A percentile compares a stretch with the other conserved stretches of the same genome.
phyloP scores from a whole-genome alignment of 805 yeast genomes.

The Sugiyamaella floridensis region DNA sequence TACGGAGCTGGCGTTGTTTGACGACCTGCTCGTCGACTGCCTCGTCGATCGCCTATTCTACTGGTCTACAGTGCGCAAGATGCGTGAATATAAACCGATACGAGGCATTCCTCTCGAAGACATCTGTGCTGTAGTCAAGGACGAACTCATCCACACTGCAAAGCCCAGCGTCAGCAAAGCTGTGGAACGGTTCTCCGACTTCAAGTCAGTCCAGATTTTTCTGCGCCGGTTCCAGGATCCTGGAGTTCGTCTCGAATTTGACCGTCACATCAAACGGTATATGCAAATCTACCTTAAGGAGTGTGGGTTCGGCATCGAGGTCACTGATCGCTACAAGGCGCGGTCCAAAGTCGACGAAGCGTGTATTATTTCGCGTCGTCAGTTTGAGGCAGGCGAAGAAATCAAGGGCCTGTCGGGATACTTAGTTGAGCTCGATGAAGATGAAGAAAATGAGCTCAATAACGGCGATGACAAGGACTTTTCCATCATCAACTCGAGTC shows the following conservation, averaged over 20 bases:
- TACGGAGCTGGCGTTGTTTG: constrained; percentile 25
- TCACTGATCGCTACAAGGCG: constrained; percentile 37
- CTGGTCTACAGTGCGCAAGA: constrained; percentile 28
- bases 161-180: constrained; percentile 15
- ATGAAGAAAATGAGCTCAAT: constrained; percentile 30
- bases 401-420: constrained; percentile 35
- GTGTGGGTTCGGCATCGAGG: constrained; percentile 38
- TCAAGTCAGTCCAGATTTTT: constrained; percentile 26
- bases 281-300: constrained; percentile 31
- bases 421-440: constrained; percentile 31
- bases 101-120: constrained; percentile 18
- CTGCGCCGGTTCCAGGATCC: constrained; percentile 22
- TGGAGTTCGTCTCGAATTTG: constrained; percentile 28
- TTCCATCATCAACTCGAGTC: constrained; percentile 36
- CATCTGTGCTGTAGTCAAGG: constrained; percentile 12
- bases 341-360: constrained; percentile 30
- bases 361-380: constrained; percentile 35
- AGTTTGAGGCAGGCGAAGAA: constrained; percentile 28
- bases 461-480: constrained; percentile 33
- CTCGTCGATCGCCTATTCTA: constrained; percentile 24
- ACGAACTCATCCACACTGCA: constrained; percentile 11
- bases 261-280: constrained; percentile 33
- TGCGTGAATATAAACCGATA: constrained; percentile 20
- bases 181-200: constrained; percentile 23
- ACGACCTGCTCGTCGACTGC: constrained; percentile 27